These are phyloP conservation scores for Iberis amara DNA, from an alignment of 441 rosid species.

Conservation along the genomic window DNA sequence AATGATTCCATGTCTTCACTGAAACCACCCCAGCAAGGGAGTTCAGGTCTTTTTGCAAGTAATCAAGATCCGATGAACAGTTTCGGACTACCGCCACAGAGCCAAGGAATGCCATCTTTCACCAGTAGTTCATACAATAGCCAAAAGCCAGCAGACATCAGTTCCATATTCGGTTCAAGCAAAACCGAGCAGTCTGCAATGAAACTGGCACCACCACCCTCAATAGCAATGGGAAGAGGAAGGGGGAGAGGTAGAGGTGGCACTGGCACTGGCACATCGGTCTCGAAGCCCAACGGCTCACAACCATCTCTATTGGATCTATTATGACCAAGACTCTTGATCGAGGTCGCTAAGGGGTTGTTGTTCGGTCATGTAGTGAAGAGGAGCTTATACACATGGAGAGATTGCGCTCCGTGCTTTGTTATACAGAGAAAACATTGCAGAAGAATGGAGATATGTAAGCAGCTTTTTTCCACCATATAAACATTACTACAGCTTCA, in stretches of 20 bases:
- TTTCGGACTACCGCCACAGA: conserved; percentile 47
- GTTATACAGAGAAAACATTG: too few relatives aligned
- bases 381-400: conserved; percentile 12
- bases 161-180: conserved; percentile 61
- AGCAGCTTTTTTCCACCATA: too few relatives aligned
- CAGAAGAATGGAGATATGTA: too few relatives aligned
- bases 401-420: neutral
- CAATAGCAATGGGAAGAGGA: conserved; percentile 63
- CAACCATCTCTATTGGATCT: conserved; percentile 74
- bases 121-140: conserved; percentile 31
- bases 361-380: conserved; percentile 14
- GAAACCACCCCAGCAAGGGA: conserved; percentile 34
- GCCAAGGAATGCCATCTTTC: conserved; percentile 37
- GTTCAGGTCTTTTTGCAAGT: conserved; percentile 31
- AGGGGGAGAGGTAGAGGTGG: conserved; percentile 68
- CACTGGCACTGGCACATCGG: conserved; percentile 22
- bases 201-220: conserved; percentile 80
- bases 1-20: conserved; percentile 32
- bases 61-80: conserved; percentile 37
- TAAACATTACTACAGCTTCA: too few relatives aligned
- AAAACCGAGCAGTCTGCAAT: conserved; percentile 55
- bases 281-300: conserved; percentile 40
- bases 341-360: neutral
- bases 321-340: conserved; percentile 33
- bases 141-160: conserved; percentile 49